Evolutionary conservation across 169 alveolate species (phyloP).

Genomic region (Plasmodium gaboni): DNA sequence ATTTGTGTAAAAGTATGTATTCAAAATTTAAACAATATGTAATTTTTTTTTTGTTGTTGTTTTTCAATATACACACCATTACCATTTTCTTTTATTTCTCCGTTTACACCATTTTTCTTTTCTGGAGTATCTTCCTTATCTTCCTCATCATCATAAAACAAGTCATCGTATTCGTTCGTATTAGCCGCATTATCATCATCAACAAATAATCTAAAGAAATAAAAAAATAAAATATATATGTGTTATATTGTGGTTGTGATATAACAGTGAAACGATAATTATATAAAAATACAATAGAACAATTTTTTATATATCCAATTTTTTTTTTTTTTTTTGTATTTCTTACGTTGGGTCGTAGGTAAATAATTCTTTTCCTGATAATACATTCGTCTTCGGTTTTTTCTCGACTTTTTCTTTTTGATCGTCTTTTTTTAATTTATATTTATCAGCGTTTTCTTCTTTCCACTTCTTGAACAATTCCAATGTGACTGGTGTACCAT

Average conservation of each 20-base stretch:
- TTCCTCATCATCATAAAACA: constrained; percentile 82
- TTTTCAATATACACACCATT: constrained; percentile 54
- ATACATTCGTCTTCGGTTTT: constrained; percentile 80
- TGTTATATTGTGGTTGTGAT: neutral
- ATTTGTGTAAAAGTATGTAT: neutral
- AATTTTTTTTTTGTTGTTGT: neutral
- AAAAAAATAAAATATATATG: neutral
- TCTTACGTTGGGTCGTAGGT: constrained; percentile 88
- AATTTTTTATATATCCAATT: too few species aligned
- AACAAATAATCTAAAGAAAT: constrained; percentile 81
- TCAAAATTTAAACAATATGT: neutral
- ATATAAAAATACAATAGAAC: neutral
- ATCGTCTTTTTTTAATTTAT: constrained; percentile 87
- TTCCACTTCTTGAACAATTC: constrained; percentile 92
- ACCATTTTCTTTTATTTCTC: constrained; percentile 79
- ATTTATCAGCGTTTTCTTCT: constrained; percentile 85
- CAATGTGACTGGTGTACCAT: constrained; percentile 92
- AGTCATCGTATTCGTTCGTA: constrained; percentile 86
- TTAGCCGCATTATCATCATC: constrained; percentile 91
- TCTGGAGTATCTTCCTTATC: constrained; percentile 72
- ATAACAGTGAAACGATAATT: neutral
- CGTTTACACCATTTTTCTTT: constrained; percentile 65
- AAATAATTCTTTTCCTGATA: constrained; percentile 91
- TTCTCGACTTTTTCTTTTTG: constrained; percentile 80
- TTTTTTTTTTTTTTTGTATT: too few species aligned